A percentile compares a stretch with the other conserved stretches of the same genome.
These are phyloP conservation scores for Diplodia corticola DNA, from an alignment of 2,329 filamentous ascomycete genomes.

Conservation along the genomic window DNA sequence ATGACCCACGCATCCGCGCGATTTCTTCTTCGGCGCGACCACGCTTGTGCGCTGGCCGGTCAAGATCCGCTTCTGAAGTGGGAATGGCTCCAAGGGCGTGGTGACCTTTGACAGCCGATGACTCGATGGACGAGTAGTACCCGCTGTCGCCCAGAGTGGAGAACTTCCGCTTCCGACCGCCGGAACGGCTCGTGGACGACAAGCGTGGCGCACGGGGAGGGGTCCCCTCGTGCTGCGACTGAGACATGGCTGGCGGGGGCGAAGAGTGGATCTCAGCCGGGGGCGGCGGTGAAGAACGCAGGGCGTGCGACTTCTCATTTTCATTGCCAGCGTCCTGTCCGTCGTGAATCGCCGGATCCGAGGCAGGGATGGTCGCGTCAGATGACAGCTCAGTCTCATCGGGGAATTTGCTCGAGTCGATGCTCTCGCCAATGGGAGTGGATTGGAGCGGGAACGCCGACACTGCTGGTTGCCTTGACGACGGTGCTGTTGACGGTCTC, in stretches of 20 bases:
- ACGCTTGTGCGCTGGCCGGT: conserved; percentile 78
- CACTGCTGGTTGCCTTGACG: conserved; percentile 24
- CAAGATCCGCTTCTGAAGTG: conserved; percentile 71
- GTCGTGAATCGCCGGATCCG: conserved; percentile 51
- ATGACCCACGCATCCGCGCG: conserved; percentile 85
- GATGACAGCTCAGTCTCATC: conserved; percentile 53
- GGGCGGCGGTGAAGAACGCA: conserved; percentile 70
- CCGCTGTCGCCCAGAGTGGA: conserved; percentile 87
- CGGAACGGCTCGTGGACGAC: conserved; percentile 63
- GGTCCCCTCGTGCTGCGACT: conserved; percentile 64
- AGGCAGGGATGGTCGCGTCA: conserved; percentile 54
- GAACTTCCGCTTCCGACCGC: conserved; percentile 74
- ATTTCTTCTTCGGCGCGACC: conserved; percentile 96
- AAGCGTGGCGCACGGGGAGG: conserved; percentile 69
- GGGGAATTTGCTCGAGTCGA: conserved; percentile 53
- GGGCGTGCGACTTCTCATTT: conserved; percentile 45
- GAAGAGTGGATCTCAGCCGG: conserved; percentile 79
- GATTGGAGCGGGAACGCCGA: conserved; percentile 16
- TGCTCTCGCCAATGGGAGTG: conserved; percentile 41
- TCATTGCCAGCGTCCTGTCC: conserved; percentile 42
- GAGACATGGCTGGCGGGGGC: conserved; percentile 79
- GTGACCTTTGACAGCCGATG: conserved; percentile 76
- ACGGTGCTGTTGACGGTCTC: conserved; percentile 41
- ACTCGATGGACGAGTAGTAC: conserved; percentile 95
- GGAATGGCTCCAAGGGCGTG: conserved; percentile 61